Conservation (phyloP, 805 yeast genomes). For the Hanseniaspora clermontiae region DNA sequence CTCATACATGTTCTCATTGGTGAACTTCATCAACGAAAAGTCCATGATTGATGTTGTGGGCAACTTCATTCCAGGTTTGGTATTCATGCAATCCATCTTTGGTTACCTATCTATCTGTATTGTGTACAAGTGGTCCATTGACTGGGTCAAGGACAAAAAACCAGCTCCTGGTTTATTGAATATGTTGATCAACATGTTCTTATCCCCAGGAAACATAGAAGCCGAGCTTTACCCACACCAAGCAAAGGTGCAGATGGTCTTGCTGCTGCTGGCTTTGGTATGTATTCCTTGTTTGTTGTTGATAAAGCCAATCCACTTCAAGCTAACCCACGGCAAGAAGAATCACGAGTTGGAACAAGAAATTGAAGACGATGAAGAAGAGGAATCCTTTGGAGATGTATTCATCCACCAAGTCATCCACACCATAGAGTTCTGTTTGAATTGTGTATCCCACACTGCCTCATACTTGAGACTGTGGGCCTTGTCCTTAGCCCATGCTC, state of each 20-base stretch:
- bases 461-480: constrained; percentile 72
- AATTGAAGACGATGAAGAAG: constrained; percentile 28
- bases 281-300: constrained; percentile 68
- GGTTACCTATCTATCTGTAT: constrained; percentile 58
- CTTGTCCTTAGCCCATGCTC: constrained; percentile 67
- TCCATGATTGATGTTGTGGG: constrained; percentile 56
- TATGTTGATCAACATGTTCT: constrained; percentile 65
- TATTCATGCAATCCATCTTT: constrained; percentile 65
- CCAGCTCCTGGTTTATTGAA: constrained; percentile 64
- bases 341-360: constrained; percentile 11
- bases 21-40: constrained; percentile 44
- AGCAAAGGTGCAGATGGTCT: constrained; percentile 43
- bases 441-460: constrained; percentile 71
- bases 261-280: constrained; percentile 45
- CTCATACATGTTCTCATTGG: constrained; percentile 55
- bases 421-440: constrained; percentile 67
- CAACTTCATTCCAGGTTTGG: constrained; percentile 58
- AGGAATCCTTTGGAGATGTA: constrained; percentile 49
- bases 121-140: constrained; percentile 60
- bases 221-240: constrained; percentile 58
- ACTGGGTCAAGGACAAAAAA: constrained; percentile 50
- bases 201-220: constrained; percentile 57
- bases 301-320: constrained; percentile 46
- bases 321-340: constrained; percentile 18
- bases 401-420: constrained; percentile 71